Percentiles rank a stretch among this genome's conserved stretches.
phyloP scores from a whole-genome alignment of 805 yeast genomes.

The Hanseniaspora taiwanica region DNA sequence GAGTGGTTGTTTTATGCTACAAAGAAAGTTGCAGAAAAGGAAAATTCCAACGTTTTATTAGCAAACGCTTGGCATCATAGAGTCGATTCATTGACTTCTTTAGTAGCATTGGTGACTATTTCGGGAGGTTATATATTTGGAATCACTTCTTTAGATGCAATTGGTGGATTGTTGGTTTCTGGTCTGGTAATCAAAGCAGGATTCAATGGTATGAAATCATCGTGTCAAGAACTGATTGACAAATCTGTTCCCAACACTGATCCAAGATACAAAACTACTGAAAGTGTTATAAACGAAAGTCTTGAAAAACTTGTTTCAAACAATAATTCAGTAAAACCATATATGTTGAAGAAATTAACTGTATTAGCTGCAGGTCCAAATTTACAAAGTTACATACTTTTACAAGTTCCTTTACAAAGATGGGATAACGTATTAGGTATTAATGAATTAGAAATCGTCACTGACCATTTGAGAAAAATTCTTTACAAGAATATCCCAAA shows the following conservation, averaged over 20 bases:
- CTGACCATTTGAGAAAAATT: slow-evolving; percentile 17
- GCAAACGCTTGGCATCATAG: slow-evolving; percentile 99
- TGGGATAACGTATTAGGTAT: slow-evolving; percentile 32
- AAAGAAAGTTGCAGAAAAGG: slow-evolving; percentile 57
- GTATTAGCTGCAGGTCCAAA: slow-evolving; percentile 49
- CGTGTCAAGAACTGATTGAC: slow-evolving; percentile 71
- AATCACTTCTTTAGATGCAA: slow-evolving; percentile 76
- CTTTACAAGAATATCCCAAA: neutral
- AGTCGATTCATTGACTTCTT: slow-evolving; percentile 82
- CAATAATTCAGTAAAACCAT: slow-evolving; percentile 28
- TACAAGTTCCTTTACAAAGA: slow-evolving; percentile 31
- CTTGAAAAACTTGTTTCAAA: slow-evolving; percentile 26
- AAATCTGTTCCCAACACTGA: slow-evolving; percentile 43
- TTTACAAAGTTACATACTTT: slow-evolving; percentile 23
- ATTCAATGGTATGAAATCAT: slow-evolving; percentile 50
- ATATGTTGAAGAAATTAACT: slow-evolving; percentile 29
- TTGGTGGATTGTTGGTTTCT: slow-evolving; percentile 85
- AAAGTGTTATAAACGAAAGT: slow-evolving; percentile 26
- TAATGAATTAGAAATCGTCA: slow-evolving; percentile 30
- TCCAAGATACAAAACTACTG: slow-evolving; percentile 33
- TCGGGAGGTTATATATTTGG: slow-evolving; percentile 70
- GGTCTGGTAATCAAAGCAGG: slow-evolving; percentile 77
- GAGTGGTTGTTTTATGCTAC: slow-evolving; percentile 84
- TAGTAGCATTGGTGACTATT: slow-evolving; percentile 81
- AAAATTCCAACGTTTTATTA: slow-evolving; percentile 77